phyloP scores from a whole-genome alignment of 176 grass and related monocot genomes.

The Olyra latifolia region DNA sequence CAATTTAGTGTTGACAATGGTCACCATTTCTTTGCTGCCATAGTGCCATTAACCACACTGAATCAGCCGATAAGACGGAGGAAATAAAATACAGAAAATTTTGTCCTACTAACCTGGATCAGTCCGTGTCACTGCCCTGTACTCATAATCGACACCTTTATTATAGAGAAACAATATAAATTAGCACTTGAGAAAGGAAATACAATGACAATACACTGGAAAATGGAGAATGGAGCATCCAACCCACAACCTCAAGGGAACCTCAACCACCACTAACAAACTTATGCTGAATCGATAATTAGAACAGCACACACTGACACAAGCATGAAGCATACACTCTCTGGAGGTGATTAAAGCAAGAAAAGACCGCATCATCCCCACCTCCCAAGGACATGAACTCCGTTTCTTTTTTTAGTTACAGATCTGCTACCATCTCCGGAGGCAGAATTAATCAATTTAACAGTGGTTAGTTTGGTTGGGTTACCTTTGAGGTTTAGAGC shows the following conservation, averaged over 20 bases:
- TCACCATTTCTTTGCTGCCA: conserved; percentile 4
- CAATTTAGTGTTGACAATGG: not conserved
- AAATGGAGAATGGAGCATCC: not conserved
- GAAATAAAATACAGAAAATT: not conserved
- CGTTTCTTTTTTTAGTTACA: not conserved
- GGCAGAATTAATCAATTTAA: not conserved
- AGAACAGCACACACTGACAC: not conserved
- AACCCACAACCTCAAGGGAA: not conserved
- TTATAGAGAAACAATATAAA: conserved; percentile 22
- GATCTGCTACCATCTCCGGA: not conserved
- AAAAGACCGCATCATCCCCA: not conserved
- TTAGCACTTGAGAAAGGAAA: conserved; percentile 16
- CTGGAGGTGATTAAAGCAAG: not conserved
- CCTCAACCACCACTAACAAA: not conserved
- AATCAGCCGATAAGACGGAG: not conserved
- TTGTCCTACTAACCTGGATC: conserved; percentile 45
- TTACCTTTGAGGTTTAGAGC: conserved; percentile 89
- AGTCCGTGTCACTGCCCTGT: conserved; percentile 63
- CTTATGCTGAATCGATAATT: not conserved
- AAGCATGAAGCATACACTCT: not conserved
- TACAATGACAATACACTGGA: not conserved
- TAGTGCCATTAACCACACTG: not conserved
- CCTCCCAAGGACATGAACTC: not conserved
- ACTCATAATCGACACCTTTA: conserved; percentile 84
- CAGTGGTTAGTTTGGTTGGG: not conserved